Base-by-base conservation (phyloP, 306 rosid genomes). In the Ziziphus jujuba region DNA sequence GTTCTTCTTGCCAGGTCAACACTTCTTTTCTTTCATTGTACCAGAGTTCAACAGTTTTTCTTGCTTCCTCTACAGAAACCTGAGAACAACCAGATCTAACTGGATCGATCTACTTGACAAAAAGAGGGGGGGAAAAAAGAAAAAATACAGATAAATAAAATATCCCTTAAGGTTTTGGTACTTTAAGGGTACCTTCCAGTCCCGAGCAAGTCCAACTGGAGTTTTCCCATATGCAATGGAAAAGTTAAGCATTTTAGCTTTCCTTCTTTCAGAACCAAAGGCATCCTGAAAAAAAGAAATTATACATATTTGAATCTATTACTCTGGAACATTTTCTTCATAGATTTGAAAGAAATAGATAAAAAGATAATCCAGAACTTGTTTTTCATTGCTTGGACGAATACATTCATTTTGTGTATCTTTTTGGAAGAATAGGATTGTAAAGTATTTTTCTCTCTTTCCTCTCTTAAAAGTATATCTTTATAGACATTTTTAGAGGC, bases 151-250 rank as follows among this genome's bases (percentile, higher is more conserved):
- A 40, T 12, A 36, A 36, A 36, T 0, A 9, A 9, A 8, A 8
- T 10, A 10, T 1, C 12, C 10, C 13, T 40, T 45, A 56, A 53
- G 69, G 7, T 33, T 61, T 33, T 21, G 72, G 72, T 33, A 73
- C 71, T 57, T 52, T 17, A 10, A 5, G 16, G 8, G 6, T 84
- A 92, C 98, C 97, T 88, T 84, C 98, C 98, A 92, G 75, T 92
- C 98, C 74, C 81, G 84, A 52, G 98, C 74, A 71, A 92, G 95
- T 68, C 98, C 98, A 69, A 92, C 72, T 21, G 98, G 92, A 57
- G 98, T 92, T 78, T 92, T 92, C 33, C 98, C 98, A 62, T 92
- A 92, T 36, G 98, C 98, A 81, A 92, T 92, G 63, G 98, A 92
- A 69, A 92, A 92, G 84, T 92, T 92, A 35, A 92, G 96, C 98